These are phyloP conservation scores for Magnolia sinica DNA, from an alignment of 164 flowering plant genomes.

Conservation along the genomic window DNA sequence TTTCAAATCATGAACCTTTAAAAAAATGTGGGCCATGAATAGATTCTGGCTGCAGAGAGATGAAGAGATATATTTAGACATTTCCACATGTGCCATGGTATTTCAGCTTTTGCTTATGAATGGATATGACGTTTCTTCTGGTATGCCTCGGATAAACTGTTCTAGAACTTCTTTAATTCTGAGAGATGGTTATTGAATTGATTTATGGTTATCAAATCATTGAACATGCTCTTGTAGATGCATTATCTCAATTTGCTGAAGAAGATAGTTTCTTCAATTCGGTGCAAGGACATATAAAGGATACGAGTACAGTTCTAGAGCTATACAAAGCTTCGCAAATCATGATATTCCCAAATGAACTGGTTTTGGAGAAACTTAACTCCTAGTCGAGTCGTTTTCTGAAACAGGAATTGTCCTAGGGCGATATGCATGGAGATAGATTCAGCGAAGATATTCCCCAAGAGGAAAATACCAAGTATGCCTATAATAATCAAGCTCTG, in stretches of 20 bases:
- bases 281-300: constrained; percentile 12
- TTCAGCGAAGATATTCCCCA: neutral
- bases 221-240: constrained; percentile 36
- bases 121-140: constrained; percentile 69
- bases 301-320: constrained; percentile 23
- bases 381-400: constrained; percentile 28
- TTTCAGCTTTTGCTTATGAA: constrained; percentile 61
- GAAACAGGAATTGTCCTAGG: constrained; percentile 15
- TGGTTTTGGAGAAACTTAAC: constrained; percentile 20
- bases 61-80: constrained; percentile 62
- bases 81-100: constrained; percentile 61
- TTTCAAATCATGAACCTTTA: neutral
- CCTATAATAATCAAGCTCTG: neutral
- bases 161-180: neutral
- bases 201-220: neutral
- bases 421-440: neutral
- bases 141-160: constrained; percentile 20
- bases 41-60: constrained; percentile 70
- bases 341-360: constrained; percentile 32
- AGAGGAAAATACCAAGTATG: constrained; percentile 36
- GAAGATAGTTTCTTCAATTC: constrained; percentile 15
- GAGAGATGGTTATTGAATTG: neutral
- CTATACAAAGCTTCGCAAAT: constrained; percentile 63
- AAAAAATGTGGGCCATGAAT: constrained; percentile 17
- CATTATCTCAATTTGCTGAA: constrained; percentile 29